phyloP scores from a whole-genome alignment of 2,329 filamentous ascomycete genomes.

The Ceratocystis albifundus region DNA sequence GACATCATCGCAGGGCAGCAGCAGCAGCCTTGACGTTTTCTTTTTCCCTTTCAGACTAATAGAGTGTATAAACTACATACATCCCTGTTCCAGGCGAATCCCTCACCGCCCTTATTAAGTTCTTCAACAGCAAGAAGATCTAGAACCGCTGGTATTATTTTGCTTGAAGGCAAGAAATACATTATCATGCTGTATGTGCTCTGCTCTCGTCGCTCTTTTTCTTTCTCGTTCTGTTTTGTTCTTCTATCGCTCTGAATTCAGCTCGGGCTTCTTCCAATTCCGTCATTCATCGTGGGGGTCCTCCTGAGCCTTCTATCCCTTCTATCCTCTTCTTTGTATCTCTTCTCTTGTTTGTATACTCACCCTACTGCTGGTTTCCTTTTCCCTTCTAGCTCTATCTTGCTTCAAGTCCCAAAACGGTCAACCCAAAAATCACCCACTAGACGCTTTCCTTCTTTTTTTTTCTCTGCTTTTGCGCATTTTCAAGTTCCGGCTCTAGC shows the following conservation, averaged over 20 bases:
- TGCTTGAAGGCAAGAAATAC: not conserved
- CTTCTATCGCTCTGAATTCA: not conserved
- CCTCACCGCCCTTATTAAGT: not conserved
- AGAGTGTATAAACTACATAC: not conserved
- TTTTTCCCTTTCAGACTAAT: no score
- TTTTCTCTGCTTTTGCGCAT: not conserved
- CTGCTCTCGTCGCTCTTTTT: not conserved
- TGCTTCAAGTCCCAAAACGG: not conserved
- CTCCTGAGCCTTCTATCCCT: not conserved
- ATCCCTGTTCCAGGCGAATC: not conserved
- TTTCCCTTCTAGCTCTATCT: not conserved
- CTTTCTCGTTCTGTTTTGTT: not conserved
- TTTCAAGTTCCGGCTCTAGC: not conserved
- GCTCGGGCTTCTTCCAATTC: not conserved
- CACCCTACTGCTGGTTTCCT: not conserved
- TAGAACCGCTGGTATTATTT: not conserved
- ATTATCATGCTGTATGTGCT: not conserved
- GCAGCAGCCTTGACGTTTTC: no score
- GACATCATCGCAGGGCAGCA: not conserved
- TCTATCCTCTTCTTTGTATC: not conserved
- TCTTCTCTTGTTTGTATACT: not conserved
- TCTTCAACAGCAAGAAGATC: not conserved
- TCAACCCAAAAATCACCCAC: not conserved
- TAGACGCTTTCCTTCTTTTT: no score
- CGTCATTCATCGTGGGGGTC: not conserved